A percentile compares a stretch with the other conserved stretches of the same genome.
Conservation (phyloP, 352 stramenopile species). For the Thraustochytrium striatum region DNA sequence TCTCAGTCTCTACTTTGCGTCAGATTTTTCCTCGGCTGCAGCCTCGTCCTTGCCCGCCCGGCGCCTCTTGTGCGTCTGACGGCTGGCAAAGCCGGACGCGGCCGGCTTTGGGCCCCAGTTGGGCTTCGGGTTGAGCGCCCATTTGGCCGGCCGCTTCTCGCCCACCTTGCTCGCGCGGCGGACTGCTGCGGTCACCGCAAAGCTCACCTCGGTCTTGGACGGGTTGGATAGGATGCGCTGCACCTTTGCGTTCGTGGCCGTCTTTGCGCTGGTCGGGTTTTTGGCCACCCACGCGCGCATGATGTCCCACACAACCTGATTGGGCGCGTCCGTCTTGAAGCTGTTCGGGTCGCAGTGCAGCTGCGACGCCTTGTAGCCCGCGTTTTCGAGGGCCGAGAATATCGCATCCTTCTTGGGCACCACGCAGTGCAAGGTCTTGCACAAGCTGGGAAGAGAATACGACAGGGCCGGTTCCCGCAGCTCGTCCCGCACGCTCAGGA, state of each 20-base stretch:
- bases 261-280: conserved; percentile 1
- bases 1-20: too few relatives aligned
- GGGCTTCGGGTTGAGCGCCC: conserved; percentile 34
- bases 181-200: conserved; percentile 19
- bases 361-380: conserved; percentile 91
- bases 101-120: conserved; percentile 45
- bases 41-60: too few relatives aligned
- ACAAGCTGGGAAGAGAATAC: conserved; percentile 89
- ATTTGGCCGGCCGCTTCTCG: background rate
- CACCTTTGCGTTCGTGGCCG: background rate
- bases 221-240: conserved; percentile 23
- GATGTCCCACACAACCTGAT: conserved; percentile 95
- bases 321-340: conserved; percentile 97
- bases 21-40: too few relatives aligned
- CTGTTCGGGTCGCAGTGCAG: conserved; percentile 96
- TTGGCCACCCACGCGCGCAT: conserved; percentile 74
- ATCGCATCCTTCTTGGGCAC: conserved; percentile 85
- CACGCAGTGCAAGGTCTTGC: conserved; percentile 83
- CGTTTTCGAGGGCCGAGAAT: conserved; percentile 86
- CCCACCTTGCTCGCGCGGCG: background rate
- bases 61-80: conserved; percentile 20
- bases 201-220: background rate
- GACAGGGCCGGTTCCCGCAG: conserved; percentile 89
- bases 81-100: background rate
- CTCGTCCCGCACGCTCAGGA: conserved; percentile 90